These are phyloP conservation scores for Ensete ventricosum DNA, from an alignment of 176 grass and related monocot species.

Conservation along the genomic window DNA sequence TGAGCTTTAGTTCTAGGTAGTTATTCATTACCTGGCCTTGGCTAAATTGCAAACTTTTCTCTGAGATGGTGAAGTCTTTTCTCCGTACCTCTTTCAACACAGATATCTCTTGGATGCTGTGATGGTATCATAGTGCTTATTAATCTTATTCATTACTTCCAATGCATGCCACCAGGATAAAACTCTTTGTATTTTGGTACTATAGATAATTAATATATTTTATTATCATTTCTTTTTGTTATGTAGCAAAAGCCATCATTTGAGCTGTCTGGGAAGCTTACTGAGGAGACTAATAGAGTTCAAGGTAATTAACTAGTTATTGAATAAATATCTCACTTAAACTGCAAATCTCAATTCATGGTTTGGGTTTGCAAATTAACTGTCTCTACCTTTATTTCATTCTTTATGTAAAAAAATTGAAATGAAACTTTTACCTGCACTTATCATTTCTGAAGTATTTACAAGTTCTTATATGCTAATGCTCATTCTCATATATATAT, in stretches of 20 bases:
- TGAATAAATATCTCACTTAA: not conserved
- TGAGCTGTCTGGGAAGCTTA: slow-evolving; percentile 95
- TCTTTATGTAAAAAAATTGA: not conserved
- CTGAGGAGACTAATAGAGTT: slow-evolving; percentile 94
- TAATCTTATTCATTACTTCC: not conserved
- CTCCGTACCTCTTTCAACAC: not conserved
- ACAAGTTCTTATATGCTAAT: not conserved
- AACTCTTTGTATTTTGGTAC: not conserved
- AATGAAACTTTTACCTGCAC: not conserved
- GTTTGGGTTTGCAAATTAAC: not conserved
- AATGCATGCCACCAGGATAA: not conserved
- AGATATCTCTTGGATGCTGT: not conserved
- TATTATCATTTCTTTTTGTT: slow-evolving; percentile 14
- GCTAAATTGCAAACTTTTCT: too few relatives aligned
- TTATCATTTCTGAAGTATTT: not conserved
- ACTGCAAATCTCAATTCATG: not conserved
- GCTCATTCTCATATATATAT: not conserved
- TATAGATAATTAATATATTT: not conserved
- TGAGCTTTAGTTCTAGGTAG: not conserved
- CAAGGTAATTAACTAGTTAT: slow-evolving; percentile 32
- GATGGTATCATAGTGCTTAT: not conserved
- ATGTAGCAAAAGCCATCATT: slow-evolving; percentile 93
- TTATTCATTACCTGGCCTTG: not conserved
- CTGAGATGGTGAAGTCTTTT: not conserved
- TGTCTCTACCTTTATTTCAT: not conserved